Evolutionary conservation across 305 asterid species (phyloP).

Genomic region (Fraxinus greggii): DNA sequence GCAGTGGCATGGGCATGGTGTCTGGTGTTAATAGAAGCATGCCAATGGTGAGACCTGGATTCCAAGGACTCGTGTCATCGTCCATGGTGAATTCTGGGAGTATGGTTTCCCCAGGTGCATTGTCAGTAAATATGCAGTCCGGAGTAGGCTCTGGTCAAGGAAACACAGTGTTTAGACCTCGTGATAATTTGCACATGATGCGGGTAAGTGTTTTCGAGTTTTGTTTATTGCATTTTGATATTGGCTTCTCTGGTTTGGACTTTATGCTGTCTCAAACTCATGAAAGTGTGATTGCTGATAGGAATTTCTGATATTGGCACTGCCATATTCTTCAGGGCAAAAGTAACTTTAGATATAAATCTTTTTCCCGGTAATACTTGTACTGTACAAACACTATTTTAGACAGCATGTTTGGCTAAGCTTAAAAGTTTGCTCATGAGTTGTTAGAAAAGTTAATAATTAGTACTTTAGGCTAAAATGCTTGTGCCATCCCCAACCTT

Average conservation of each 20-base stretch:
- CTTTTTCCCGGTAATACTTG: background rate
- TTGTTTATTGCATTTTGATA: slow-evolving; percentile 8
- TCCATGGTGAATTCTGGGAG: slow-evolving; percentile 53
- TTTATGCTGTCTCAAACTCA: background rate
- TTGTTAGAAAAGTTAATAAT: background rate
- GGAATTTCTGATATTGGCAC: background rate
- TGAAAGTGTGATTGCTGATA: background rate
- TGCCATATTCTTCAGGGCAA: background rate
- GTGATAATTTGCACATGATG: slow-evolving; percentile 53
- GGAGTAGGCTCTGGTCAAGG: slow-evolving; percentile 57
- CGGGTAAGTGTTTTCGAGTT: slow-evolving; percentile 42
- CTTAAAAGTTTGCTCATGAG: background rate
- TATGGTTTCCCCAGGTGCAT: slow-evolving; percentile 51
- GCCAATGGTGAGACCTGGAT: slow-evolving; percentile 62
- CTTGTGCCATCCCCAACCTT: background rate
- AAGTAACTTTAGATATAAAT: background rate
- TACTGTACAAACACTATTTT: background rate
- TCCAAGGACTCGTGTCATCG: slow-evolving; percentile 53
- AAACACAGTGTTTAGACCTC: slow-evolving; percentile 51
- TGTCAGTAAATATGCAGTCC: slow-evolving; percentile 49
- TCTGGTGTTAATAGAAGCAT: slow-evolving; percentile 50
- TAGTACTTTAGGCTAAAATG: background rate
- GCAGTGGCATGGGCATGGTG: slow-evolving; percentile 47
- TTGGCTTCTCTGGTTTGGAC: slow-evolving; percentile 21
- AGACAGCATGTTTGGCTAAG: background rate